Percentiles rank a stretch among this genome's conserved stretches.
Conservation (phyloP, 2,329 filamentous ascomycete genomes). For the Cladosporium sp. region DNA sequence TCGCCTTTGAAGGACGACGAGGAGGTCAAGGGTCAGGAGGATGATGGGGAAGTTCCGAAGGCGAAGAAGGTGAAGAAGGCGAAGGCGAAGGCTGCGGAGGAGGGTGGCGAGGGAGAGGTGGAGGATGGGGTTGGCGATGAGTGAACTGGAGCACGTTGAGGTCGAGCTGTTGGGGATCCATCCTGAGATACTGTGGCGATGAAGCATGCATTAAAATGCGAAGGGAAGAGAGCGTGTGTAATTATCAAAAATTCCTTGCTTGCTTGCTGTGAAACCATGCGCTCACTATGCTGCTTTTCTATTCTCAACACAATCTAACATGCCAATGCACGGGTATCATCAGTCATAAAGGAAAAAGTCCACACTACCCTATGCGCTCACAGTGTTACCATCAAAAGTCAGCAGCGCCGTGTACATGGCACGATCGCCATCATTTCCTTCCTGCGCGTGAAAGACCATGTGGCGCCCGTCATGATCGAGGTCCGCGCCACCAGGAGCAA, state of each 20-base stretch:
- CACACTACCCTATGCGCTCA: slow-evolving; percentile 8
- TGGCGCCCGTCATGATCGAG: slow-evolving; percentile 25
- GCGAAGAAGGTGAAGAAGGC: not conserved
- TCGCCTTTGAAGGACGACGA: not conserved
- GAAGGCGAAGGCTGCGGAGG: not conserved
- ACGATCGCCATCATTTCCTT: slow-evolving; percentile 17
- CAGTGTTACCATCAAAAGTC: slow-evolving; percentile 16
- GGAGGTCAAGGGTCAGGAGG: not conserved
- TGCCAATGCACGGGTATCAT: not conserved
- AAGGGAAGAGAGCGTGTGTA: too few species aligned
- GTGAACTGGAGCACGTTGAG: not conserved
- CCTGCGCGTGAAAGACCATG: slow-evolving; percentile 31
- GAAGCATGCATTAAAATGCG: too few species aligned
- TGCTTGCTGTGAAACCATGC: too few species aligned
- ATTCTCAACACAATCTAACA: not conserved
- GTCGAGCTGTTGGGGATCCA: too few species aligned
- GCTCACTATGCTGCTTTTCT: not conserved
- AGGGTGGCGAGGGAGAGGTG: not conserved
- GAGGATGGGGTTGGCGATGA: not conserved
- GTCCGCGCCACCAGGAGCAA: slow-evolving; percentile 30
- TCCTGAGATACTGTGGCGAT: too few species aligned
- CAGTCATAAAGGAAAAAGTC: not conserved
- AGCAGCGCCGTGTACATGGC: slow-evolving; percentile 22
- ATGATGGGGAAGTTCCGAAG: not conserved
- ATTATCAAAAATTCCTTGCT: too few species aligned